phyloP scores from a whole-genome alignment of 1,284 basidiomycete genomes.

The Malassezia obtusa region DNA sequence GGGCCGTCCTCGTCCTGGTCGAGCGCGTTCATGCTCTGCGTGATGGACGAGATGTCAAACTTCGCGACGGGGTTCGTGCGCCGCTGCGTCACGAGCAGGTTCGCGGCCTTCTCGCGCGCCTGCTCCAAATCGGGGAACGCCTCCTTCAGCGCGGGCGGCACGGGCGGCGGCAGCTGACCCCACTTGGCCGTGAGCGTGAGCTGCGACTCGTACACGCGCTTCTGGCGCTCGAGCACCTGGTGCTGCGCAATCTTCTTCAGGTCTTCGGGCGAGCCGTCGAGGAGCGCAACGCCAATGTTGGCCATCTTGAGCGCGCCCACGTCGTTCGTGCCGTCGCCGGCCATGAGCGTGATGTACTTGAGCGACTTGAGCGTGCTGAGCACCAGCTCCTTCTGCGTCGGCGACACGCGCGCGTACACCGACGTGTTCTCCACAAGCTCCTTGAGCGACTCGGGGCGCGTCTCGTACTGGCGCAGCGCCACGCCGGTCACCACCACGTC shows the following conservation, averaged over 20 bases:
- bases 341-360: conserved; percentile 47
- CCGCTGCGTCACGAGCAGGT: conserved; percentile 28
- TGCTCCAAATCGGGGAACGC: conserved; percentile 42
- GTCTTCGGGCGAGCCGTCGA: conserved; percentile 46
- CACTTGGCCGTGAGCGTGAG: conserved; percentile 35
- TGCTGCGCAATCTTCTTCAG: conserved; percentile 44
- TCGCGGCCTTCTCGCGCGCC: conserved; percentile 38
- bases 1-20: conserved; percentile 44
- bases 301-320: conserved; percentile 47
- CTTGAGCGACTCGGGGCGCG: conserved; percentile 28
- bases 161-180: conserved; percentile 38
- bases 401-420: conserved; percentile 47
- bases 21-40: conserved; percentile 32
- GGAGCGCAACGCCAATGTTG: conserved; percentile 45
- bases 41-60: conserved; percentile 41
- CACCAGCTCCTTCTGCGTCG: conserved; percentile 46
- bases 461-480: conserved; percentile 39
- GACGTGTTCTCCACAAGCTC: conserved; percentile 43
- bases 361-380: conserved; percentile 40
- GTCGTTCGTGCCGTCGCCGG: conserved; percentile 47
- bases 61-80: conserved; percentile 31
- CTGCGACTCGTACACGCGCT: conserved; percentile 46
- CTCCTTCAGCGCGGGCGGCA: conserved; percentile 35
- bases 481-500: conserved; percentile 47
- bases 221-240: conserved; percentile 42